Evolutionary conservation across 108 stramenopile genomes (phyloP).

Genomic region (Craspedostauros australis): DNA sequence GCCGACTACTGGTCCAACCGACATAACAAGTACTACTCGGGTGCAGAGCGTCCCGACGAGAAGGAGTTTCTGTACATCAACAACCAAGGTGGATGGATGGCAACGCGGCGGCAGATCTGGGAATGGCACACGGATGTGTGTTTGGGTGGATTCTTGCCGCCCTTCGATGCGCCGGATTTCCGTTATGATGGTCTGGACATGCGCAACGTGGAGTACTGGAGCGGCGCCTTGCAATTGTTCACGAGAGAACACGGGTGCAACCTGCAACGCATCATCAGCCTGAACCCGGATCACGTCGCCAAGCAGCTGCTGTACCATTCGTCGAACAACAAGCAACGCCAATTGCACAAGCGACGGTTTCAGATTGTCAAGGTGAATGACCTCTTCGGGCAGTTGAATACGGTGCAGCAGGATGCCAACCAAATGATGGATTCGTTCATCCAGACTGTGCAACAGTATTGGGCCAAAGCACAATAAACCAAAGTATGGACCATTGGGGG

Average conservation of each 20-base stretch:
- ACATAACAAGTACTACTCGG: slow-evolving; percentile 10
- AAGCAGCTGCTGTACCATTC: slow-evolving; percentile 72
- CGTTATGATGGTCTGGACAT: slow-evolving; percentile 49
- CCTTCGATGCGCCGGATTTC: slow-evolving; percentile 62
- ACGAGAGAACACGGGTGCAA: slow-evolving; percentile 50
- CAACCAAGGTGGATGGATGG: slow-evolving; percentile 85
- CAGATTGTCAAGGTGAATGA: slow-evolving; percentile 50
- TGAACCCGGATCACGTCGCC: slow-evolving; percentile 67
- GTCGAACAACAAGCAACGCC: slow-evolving; percentile 82
- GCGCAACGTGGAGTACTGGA: slow-evolving; percentile 73
- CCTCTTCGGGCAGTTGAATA: slow-evolving; percentile 64
- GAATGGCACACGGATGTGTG: slow-evolving; percentile 74
- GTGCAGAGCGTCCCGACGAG: slow-evolving; percentile 8
- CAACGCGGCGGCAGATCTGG: slow-evolving; percentile 57
- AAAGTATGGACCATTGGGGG: too few relatives aligned
- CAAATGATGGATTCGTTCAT: too few relatives aligned
- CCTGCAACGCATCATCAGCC: slow-evolving; percentile 67
- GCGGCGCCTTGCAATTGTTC: slow-evolving; percentile 54
- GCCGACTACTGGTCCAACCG: slow-evolving; percentile 59
- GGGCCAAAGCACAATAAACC: too few relatives aligned
- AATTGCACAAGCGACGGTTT: slow-evolving; percentile 34
- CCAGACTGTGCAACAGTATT: too few relatives aligned
- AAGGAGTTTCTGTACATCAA: slow-evolving; percentile 51
- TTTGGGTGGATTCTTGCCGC: slow-evolving; percentile 78
- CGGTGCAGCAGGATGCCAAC: slow-evolving; percentile 43